Percentiles rank a stretch among this genome's conserved stretches.
phyloP scores from a whole-genome alignment of 1,284 basidiomycete species.

The Volvariella volvacea region DNA sequence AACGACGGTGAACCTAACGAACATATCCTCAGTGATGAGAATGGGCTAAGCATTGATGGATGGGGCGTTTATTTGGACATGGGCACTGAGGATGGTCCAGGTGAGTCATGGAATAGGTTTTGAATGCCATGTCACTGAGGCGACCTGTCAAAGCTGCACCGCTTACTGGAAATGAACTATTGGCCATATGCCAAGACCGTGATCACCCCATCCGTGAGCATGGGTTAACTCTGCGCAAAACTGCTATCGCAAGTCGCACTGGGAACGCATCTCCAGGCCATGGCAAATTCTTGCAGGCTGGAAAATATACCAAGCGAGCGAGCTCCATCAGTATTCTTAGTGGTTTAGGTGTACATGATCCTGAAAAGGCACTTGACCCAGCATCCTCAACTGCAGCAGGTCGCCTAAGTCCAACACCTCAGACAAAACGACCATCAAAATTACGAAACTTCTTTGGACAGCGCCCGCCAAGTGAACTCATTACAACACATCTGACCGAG shows the following conservation, averaged over 20 bases:
- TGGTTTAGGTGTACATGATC: constrained; percentile 78
- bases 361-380: constrained; percentile 54
- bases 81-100: constrained; percentile 46
- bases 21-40: constrained; percentile 50
- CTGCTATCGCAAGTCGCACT: constrained; percentile 27
- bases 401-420: constrained; percentile 18
- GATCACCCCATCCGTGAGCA: constrained; percentile 79
- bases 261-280: constrained; percentile 20
- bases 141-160: constrained; percentile 44
- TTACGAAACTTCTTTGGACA: constrained; percentile 98
- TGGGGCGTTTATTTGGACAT: constrained; percentile 79
- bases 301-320: constrained; percentile 82
- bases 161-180: constrained; percentile 78
- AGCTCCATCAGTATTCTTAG: constrained; percentile 93
- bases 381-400: constrained; percentile 34
- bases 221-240: constrained; percentile 70
- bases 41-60: constrained; percentile 74
- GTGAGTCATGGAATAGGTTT: constrained; percentile 29
- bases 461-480: constrained; percentile 93
- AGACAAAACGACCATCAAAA: constrained; percentile 47
- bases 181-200: constrained; percentile 81
- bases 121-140: constrained; percentile 7
- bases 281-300: constrained; percentile 27
- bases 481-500: constrained; percentile 92
- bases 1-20: constrained; percentile 38